Percentiles rank a stretch among this genome's conserved stretches.
These are phyloP conservation scores for Candida nanaspora DNA, from an alignment of 805 yeast species.

Conservation along the genomic window DNA sequence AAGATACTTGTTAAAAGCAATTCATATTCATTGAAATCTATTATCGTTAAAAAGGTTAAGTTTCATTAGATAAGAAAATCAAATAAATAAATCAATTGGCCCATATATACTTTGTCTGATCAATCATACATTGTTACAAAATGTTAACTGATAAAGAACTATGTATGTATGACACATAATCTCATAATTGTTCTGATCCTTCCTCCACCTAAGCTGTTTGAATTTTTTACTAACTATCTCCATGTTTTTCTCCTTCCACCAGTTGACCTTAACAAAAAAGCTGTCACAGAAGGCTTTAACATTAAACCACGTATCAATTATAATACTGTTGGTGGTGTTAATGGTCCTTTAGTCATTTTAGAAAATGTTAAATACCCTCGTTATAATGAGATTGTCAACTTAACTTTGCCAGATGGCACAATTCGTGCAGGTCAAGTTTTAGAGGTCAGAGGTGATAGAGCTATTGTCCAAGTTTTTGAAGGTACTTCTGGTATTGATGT, in stretches of 20 bases:
- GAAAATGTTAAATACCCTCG: slow-evolving; percentile 85
- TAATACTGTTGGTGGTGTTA: slow-evolving; percentile 97
- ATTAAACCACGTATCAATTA: slow-evolving; percentile 87
- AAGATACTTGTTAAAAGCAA: too few relatives aligned
- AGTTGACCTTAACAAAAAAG: slow-evolving; percentile 80
- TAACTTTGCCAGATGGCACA: slow-evolving; percentile 94
- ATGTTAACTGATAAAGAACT: slow-evolving; percentile 34
- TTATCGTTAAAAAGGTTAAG: too few relatives aligned
- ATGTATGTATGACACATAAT: slow-evolving; percentile 21
- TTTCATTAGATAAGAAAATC: too few relatives aligned
- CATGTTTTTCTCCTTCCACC: slow-evolving; percentile 4
- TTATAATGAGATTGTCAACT: slow-evolving; percentile 92
- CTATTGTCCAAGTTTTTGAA: slow-evolving; percentile 97
- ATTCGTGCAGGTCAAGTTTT: slow-evolving; percentile 95
- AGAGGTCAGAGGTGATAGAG: slow-evolving; percentile 95
- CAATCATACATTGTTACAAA: too few relatives aligned
- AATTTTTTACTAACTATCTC: slow-evolving; percentile 23
- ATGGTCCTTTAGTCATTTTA: slow-evolving; percentile 93
- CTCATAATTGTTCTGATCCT: neutral
- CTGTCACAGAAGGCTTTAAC: slow-evolving; percentile 86
- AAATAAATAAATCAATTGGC: too few relatives aligned
- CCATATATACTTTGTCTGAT: too few relatives aligned
- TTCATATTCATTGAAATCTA: too few relatives aligned
- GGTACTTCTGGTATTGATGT: slow-evolving; percentile 99
- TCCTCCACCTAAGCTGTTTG: neutral